Conservation (phyloP, 228 moss, liverwort and hornwort genomes). For the Sphagnum fallax region DNA sequence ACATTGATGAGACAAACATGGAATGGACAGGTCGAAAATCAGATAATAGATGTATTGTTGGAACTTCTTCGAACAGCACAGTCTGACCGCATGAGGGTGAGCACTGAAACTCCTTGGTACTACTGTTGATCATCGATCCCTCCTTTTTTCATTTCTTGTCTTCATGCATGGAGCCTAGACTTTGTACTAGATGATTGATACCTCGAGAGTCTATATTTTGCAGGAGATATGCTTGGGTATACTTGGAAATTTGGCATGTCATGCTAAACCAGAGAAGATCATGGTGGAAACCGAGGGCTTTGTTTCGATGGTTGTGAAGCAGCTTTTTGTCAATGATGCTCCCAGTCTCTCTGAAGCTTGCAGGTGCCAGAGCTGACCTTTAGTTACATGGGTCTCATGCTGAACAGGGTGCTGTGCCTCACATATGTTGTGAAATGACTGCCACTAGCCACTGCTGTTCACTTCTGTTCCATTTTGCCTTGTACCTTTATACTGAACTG, state of each 20-base stretch:
- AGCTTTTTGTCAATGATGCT: conserved; percentile 71
- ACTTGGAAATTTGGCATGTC: conserved; percentile 86
- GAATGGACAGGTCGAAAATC: conserved; percentile 63
- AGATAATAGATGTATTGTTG: conserved; percentile 66
- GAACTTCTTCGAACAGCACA: conserved; percentile 46
- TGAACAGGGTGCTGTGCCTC: not conserved
- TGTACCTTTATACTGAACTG: no score
- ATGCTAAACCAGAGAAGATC: conserved; percentile 56
- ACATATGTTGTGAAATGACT: not conserved
- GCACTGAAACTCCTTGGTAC: conserved; percentile 1
- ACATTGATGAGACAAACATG: conserved; percentile 3
- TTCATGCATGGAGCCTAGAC: not conserved
- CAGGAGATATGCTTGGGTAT: conserved; percentile 88
- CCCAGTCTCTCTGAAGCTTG: conserved; percentile 90
- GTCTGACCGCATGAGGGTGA: conserved; percentile 85
- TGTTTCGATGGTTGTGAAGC: conserved; percentile 51
- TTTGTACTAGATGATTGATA: not conserved
- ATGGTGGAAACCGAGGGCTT: conserved; percentile 59
- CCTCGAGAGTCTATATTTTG: not conserved
- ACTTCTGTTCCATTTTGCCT: not conserved
- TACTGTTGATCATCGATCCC: not conserved
- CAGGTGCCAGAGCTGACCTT: conserved; percentile 38
- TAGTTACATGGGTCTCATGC: not conserved
- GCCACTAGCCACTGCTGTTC: not conserved
- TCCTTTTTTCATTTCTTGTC: not conserved